Evolutionary conservation across 1,284 basidiomycete genomes (phyloP).

Genomic region (Afroboletus lepidellus): DNA sequence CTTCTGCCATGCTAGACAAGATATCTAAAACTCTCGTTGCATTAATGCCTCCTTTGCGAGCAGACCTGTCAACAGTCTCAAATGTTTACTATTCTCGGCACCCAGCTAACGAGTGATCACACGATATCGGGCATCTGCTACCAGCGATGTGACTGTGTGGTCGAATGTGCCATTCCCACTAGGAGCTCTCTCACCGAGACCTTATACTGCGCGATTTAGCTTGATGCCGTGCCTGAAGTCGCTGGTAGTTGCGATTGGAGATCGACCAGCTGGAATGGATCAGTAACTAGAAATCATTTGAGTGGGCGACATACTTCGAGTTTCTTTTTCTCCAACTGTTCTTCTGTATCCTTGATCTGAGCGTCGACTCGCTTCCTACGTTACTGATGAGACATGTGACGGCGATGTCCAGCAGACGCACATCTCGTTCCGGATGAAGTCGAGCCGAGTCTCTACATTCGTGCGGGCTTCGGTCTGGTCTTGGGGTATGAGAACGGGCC

Average conservation of each 20-base stretch:
- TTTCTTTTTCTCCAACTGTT: conserved; percentile 77
- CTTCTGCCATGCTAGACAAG: no score
- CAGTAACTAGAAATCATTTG: conserved; percentile 10
- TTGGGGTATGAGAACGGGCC: conserved; percentile 89
- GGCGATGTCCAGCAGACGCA: conserved; percentile 40
- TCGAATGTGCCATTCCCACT: neutral
- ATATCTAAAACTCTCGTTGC: no score
- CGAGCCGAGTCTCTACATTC: conserved; percentile 90
- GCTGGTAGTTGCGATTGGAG: conserved; percentile 56
- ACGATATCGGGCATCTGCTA: neutral
- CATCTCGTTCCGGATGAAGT: conserved; percentile 92
- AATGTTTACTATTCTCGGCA: neutral
- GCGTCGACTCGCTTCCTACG: conserved; percentile 76
- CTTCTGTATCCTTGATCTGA: conserved; percentile 75
- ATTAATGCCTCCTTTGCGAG: no score
- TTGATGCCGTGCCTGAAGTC: conserved; percentile 7
- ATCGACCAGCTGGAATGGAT: conserved; percentile 54
- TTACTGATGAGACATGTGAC: conserved; percentile 6
- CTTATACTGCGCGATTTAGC: neutral
- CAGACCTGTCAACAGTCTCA: no score
- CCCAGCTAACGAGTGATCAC: neutral
- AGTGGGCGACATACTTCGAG: conserved; percentile 53
- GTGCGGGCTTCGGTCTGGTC: conserved; percentile 85
- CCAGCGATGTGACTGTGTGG: neutral
- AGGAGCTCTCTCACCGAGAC: neutral